Conservation (phyloP, 2,329 filamentous ascomycete genomes). For the Pleoardoris graminearum region DNA sequence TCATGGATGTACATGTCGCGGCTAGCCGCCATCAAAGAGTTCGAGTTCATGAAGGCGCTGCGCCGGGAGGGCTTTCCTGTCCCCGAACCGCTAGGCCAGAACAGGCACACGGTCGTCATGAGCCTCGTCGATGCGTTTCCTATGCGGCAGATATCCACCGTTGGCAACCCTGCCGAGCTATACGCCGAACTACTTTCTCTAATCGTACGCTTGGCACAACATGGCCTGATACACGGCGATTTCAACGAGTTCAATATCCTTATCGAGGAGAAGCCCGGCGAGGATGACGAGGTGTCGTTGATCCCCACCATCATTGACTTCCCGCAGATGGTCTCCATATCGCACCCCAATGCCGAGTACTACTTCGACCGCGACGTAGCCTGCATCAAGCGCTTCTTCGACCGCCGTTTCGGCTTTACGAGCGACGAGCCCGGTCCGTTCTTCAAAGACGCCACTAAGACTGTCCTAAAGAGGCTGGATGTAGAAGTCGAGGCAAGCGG, state of each 20-base stretch:
- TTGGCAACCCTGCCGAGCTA: constrained; percentile 80
- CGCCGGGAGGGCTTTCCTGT: constrained; percentile 84
- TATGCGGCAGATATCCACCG: constrained; percentile 80
- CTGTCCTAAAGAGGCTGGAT: constrained; percentile 73
- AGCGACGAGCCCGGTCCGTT: constrained; percentile 81
- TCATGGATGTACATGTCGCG: constrained; percentile 99
- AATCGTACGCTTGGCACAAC: constrained; percentile 78
- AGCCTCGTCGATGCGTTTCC: constrained; percentile 89
- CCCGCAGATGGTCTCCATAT: constrained; percentile 95
- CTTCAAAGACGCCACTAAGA: constrained; percentile 81
- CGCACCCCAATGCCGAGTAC: constrained; percentile 90
- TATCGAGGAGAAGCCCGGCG: constrained; percentile 69
- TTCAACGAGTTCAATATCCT: constrained; percentile 99
- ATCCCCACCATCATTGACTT: constrained; percentile 94
- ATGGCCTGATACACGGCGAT: constrained; percentile 94
- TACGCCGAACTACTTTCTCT: constrained; percentile 91
- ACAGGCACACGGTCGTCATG: constrained; percentile 96
- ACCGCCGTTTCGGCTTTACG: constrained; percentile 83
- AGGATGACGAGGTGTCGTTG: constrained; percentile 55
- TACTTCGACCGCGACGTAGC: constrained; percentile 97
- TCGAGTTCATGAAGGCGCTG: constrained; percentile 88
- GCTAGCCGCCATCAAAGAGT: constrained; percentile 91
- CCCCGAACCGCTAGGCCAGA: constrained; percentile 84
- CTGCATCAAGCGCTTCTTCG: constrained; percentile 94
- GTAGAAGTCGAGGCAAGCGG: constrained; percentile 89